Evolutionary conservation across 495 filamentous ascomycete species (phyloP).

Genomic region (Jackrogersella multiformis): DNA sequence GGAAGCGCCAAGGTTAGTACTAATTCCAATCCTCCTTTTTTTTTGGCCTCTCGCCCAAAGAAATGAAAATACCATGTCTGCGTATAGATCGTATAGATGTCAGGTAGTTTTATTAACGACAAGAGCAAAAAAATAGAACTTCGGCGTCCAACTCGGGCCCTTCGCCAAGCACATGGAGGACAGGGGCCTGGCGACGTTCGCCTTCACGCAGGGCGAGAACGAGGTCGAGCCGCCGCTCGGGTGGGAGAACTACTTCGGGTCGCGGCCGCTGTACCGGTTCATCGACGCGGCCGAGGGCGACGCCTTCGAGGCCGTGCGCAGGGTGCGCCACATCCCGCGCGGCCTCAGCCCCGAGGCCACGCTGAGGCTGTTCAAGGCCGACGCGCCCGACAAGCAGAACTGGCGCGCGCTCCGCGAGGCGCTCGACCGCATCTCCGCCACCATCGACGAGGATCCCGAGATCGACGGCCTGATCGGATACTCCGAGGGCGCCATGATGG

Average conservation of each 20-base stretch:
- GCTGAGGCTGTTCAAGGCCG: conserved; percentile 53
- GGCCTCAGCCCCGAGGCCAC: conserved; percentile 60
- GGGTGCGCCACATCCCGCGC: conserved; percentile 60
- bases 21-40: neutral
- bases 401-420: conserved; percentile 46
- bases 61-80: no score
- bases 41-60: no score
- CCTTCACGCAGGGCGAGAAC: conserved; percentile 59
- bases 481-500: conserved; percentile 64
- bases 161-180: conserved; percentile 56
- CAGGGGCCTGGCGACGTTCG: conserved; percentile 55
- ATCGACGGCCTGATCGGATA: conserved; percentile 63
- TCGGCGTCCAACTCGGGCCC: conserved; percentile 62
- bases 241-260: conserved; percentile 63
- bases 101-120: no score
- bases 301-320: conserved; percentile 57
- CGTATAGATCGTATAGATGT: no score
- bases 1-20: conserved; percentile 53
- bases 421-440: conserved; percentile 47
- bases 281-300: conserved; percentile 56
- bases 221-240: conserved; percentile 56
- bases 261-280: conserved; percentile 62
- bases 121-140: conserved; percentile 52
- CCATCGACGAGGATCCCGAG: conserved; percentile 51
- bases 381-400: conserved; percentile 37